phyloP scores from a whole-genome alignment of 257 asterid genomes.

The Marsdenia floribunda region DNA sequence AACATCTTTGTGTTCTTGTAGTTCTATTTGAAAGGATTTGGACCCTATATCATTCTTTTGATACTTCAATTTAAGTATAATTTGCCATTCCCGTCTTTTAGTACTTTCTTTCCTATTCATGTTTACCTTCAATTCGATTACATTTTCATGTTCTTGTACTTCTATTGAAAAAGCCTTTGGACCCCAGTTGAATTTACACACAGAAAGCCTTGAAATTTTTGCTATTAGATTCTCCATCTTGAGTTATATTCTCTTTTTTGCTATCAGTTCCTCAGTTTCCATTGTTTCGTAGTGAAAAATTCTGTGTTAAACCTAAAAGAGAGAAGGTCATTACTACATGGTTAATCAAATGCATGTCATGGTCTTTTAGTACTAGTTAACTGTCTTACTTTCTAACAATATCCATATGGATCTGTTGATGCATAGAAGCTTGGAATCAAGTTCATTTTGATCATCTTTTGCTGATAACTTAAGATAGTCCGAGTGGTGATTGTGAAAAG shows the following conservation, averaged over 20 bases:
- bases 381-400: background rate
- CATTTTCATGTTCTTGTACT: background rate
- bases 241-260: background rate
- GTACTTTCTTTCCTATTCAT: background rate
- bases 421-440: background rate
- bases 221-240: background rate
- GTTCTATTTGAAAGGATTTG: background rate
- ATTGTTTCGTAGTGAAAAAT: background rate
- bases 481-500: no score
- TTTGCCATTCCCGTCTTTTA: background rate
- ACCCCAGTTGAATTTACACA: background rate
- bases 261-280: background rate
- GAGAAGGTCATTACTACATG: background rate
- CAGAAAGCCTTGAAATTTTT: background rate
- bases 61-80: constrained; percentile 3
- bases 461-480: no score
- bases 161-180: background rate
- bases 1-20: background rate
- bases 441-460: background rate
- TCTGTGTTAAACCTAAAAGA: background rate
- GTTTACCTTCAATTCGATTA: background rate
- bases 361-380: background rate
- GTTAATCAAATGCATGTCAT: background rate
- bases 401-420: background rate
- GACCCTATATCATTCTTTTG: constrained; percentile 25